Percentiles rank a stretch among this genome's conserved stretches.
These are phyloP conservation scores for Oidiodendron maius DNA, from an alignment of 495 filamentous ascomycete genomes.

Conservation along the genomic window DNA sequence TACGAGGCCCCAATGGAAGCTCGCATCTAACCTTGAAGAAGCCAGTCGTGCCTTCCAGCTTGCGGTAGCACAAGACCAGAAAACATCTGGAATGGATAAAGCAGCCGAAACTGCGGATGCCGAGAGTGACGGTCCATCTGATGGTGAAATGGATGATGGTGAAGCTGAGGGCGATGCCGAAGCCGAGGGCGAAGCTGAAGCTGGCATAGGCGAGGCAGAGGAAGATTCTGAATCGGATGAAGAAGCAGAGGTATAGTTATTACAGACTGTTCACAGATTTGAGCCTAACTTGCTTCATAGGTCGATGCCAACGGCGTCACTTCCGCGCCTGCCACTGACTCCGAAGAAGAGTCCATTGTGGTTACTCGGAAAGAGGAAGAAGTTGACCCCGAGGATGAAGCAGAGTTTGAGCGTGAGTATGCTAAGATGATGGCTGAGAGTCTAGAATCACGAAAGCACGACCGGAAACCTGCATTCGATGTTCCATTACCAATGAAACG, in stretches of 20 bases:
- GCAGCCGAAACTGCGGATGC: constrained; percentile 59
- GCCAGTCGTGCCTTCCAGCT: constrained; percentile 81
- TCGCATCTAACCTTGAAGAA: constrained; percentile 74
- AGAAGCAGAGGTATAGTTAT: constrained; percentile 15
- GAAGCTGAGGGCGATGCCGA: constrained; percentile 43
- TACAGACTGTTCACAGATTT: background rate
- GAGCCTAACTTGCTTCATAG: constrained; percentile 10
- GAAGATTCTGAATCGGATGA: constrained; percentile 43
- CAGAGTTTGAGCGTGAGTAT: constrained; percentile 96
- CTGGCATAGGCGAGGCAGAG: constrained; percentile 30
- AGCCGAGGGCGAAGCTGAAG: constrained; percentile 31
- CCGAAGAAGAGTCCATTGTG: constrained; percentile 79
- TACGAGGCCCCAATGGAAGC: constrained; percentile 86
- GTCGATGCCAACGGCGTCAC: constrained; percentile 32
- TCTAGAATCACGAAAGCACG: constrained; percentile 86
- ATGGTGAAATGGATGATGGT: constrained; percentile 56
- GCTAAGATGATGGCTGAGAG: constrained; percentile 99
- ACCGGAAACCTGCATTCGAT: constrained; percentile 90
- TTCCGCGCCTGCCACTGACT: constrained; percentile 51
- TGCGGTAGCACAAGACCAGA: constrained; percentile 82
- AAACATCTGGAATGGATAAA: constrained; percentile 65
- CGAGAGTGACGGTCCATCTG: constrained; percentile 56
- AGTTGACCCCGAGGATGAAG: constrained; percentile 88
- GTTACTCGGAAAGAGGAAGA: constrained; percentile 87
- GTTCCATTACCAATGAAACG: constrained; percentile 86